phyloP scores from a whole-genome alignment of 2,329 filamentous ascomycete genomes.

The Trichophyton schoenleinii region DNA sequence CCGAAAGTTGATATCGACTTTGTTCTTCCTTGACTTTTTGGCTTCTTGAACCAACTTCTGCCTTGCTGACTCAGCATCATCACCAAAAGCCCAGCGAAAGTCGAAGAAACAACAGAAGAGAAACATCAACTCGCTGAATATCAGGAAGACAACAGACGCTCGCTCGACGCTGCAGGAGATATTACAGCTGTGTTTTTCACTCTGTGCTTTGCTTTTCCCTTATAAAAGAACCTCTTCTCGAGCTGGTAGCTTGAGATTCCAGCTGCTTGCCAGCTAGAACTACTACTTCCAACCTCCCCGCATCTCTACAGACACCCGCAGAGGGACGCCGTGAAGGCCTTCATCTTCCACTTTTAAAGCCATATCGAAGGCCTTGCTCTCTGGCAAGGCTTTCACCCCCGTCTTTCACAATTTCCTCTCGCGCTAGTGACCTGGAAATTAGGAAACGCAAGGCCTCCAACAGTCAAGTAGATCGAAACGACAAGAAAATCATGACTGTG shows the following conservation, averaged over 20 bases:
- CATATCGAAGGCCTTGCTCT: slow-evolving; percentile 31
- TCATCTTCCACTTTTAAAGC: neutral
- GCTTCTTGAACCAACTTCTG: neutral
- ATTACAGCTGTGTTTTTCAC: neutral
- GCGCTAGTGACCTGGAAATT: slow-evolving; percentile 16
- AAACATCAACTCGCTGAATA: neutral
- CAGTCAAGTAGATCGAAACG: slow-evolving; percentile 31
- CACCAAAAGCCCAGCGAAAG: neutral
- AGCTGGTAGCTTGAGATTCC: neutral
- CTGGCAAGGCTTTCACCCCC: slow-evolving; percentile 29
- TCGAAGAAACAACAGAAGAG: neutral
- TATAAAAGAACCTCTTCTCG: neutral
- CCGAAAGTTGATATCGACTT: neutral
- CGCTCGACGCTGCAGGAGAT: neutral
- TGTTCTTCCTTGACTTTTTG: neutral
- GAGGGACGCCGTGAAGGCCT: neutral
- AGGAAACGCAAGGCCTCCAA: slow-evolving; percentile 14
- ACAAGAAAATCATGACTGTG: slow-evolving; percentile 43
- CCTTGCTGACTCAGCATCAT: neutral
- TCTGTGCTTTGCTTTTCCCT: neutral
- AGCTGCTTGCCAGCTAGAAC: neutral
- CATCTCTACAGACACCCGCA: slow-evolving; percentile 11
- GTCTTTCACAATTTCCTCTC: slow-evolving; percentile 23
- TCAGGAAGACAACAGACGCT: neutral
- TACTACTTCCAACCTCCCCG: slow-evolving; percentile 12